Conservation (phyloP, 768 basidiomycete genomes). For the Filobasidium floriforme region DNA sequence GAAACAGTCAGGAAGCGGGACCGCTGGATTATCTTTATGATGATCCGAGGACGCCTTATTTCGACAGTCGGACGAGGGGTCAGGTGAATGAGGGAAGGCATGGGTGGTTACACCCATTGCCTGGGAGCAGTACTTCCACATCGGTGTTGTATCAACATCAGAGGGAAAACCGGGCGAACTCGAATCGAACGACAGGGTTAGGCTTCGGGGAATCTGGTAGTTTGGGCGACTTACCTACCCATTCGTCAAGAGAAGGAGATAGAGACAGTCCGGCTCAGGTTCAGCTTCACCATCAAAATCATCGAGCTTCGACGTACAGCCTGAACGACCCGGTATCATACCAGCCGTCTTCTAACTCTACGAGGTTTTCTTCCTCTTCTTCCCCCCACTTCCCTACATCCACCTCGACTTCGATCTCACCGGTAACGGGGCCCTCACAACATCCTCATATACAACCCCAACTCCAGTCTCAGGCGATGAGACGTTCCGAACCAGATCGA, state of each 20-base stretch:
- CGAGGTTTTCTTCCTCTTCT: conserved; percentile 10
- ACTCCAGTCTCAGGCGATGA: not conserved
- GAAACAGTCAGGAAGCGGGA: not conserved
- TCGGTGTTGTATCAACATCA: not conserved
- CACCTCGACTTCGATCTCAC: not conserved
- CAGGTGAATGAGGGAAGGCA: not conserved
- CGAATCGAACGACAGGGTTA: not conserved
- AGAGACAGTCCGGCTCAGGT: not conserved
- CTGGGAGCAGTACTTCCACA: not conserved
- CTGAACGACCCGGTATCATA: not conserved
- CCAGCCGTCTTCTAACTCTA: not conserved
- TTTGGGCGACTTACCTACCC: not conserved
- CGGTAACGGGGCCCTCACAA: not conserved
- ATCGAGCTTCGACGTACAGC: conserved; percentile 3
- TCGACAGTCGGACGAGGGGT: not conserved
- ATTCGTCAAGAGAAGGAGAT: not conserved
- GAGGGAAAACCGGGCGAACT: no score
- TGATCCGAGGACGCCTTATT: conserved; percentile 22
- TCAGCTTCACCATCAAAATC: not conserved
- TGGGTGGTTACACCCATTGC: not conserved
- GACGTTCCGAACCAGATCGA: conserved; percentile 12
- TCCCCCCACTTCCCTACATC: conserved; percentile 2
- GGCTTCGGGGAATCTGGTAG: conserved; percentile 2
- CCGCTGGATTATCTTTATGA: conserved; percentile 21
- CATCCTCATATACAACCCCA: not conserved